phyloP scores from a whole-genome alignment of 2,329 filamentous ascomycete species.

The Ophiostoma novo-ulmi region DNA sequence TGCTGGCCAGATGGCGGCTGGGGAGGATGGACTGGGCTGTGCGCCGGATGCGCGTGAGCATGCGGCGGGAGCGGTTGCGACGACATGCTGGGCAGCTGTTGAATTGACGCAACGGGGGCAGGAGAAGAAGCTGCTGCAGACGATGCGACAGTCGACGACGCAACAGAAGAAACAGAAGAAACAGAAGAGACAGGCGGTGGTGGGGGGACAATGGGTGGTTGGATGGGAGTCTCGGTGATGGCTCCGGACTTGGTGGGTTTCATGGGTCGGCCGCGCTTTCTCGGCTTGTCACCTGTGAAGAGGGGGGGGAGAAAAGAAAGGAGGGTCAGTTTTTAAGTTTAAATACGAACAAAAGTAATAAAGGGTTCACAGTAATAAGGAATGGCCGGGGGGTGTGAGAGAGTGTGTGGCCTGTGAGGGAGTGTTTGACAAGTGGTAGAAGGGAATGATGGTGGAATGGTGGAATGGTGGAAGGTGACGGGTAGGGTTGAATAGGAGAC shows the following conservation, averaged over 20 bases:
- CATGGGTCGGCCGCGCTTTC: slow-evolving; percentile 59
- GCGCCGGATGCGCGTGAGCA: slow-evolving; percentile 21
- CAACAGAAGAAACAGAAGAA: neutral
- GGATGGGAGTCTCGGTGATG: slow-evolving; percentile 53
- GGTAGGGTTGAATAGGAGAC: slow-evolving; percentile 9
- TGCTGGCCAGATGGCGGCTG: neutral
- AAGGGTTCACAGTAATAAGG: slow-evolving; percentile 6
- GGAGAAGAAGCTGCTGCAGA: neutral
- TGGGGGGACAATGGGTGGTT: slow-evolving; percentile 23
- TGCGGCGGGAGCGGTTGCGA: slow-evolving; percentile 21
- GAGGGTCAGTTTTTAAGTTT: slow-evolving; percentile 11
- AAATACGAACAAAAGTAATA: neutral
- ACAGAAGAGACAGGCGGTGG: neutral
- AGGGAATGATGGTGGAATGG: neutral
- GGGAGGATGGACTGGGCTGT: slow-evolving; percentile 19
- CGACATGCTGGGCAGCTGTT: slow-evolving; percentile 24
- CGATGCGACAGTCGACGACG: neutral
- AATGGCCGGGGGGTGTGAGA: neutral
- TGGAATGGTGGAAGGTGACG: neutral
- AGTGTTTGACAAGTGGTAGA: slow-evolving; percentile 6
- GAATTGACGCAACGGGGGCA: neutral
- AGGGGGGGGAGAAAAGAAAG: neutral
- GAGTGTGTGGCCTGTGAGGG: neutral
- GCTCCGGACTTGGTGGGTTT: slow-evolving; percentile 50
- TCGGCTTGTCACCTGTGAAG: slow-evolving; percentile 39